Base-by-base conservation (phyloP, 139 green algal species). In the Tetradesmus lagerheimii region DNA sequence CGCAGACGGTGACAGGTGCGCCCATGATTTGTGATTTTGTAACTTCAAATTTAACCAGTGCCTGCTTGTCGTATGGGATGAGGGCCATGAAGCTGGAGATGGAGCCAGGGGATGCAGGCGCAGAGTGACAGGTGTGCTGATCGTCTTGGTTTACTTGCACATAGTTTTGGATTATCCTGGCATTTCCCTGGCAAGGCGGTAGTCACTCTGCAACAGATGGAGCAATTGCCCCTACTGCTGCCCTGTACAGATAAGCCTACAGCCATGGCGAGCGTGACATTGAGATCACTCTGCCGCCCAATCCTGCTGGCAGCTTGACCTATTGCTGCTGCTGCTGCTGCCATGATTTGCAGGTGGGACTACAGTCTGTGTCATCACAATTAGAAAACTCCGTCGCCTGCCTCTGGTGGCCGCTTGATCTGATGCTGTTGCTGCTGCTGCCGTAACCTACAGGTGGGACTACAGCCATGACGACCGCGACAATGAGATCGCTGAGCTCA, bases 401-500 rank as follows among this genome's bases (percentile, higher is more conserved):
- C n/a, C n/a, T n/a, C n/a, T n/a, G n/a, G 47, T 18, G 2, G 12
- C 5, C n/a, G 57, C 57, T 67, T 18, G 20, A 31, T 20, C 57
- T 71, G 57, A 1, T 71, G 23, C 57, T 71, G 57, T 23, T 71
- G 57, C 25, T 71, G 15, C 15, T 66, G 23, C 57, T 34, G 74
- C 4, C 3, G 16, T 37, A 4, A 37, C 41, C 9, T 67, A 39
- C 31, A 89, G 85, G 31, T 89, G 85, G 85, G 85, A 89, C 45
- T 89, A 87, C 62, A 27, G 20, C 20, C 18, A 31, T 37, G 77
- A 86, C 35, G 57, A 86, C 4, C 50, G 78, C 9, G 87, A 91
- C 20, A 79, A 35, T 27, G 87, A 91, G 57, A 86, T 87, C 67
- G 87, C 87, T 66, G 57, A 80, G 16, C 87, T 91, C 37, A 91